A percentile compares a stretch with the other conserved stretches of the same genome.
phyloP scores from a whole-genome alignment of 495 filamentous ascomycete species.

The Penicillium roqueforti region DNA sequence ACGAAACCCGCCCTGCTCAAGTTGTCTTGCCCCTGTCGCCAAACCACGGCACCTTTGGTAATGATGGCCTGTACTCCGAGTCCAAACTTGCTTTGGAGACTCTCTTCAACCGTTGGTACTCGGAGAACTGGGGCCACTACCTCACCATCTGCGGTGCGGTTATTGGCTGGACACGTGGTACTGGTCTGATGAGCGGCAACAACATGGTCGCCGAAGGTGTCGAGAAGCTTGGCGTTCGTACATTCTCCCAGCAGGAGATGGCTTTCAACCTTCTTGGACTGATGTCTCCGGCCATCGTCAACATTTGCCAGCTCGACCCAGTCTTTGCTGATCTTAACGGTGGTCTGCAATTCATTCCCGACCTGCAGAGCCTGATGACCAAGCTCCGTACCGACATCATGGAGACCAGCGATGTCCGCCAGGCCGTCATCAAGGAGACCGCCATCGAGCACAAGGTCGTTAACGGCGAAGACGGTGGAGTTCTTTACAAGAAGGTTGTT shows the following conservation, averaged over 20 bases:
- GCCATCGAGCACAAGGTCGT: slow-evolving; percentile 96
- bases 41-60: slow-evolving; percentile 98
- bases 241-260: slow-evolving; percentile 99
- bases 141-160: slow-evolving; percentile 98
- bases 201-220: slow-evolving; percentile 97
- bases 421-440: slow-evolving; percentile 91
- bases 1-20: slow-evolving; percentile 92
- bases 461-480: slow-evolving; percentile 88
- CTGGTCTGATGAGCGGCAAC: slow-evolving; percentile 96
- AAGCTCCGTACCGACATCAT: slow-evolving; percentile 84
- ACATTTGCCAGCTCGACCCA: slow-evolving; percentile 92
- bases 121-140: slow-evolving; percentile 95
- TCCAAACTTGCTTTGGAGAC: slow-evolving; percentile 97
- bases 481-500: slow-evolving; percentile 87
- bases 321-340: slow-evolving; percentile 97
- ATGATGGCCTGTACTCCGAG: slow-evolving; percentile 96
- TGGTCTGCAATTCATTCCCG: slow-evolving; percentile 93
- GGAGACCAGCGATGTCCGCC: slow-evolving; percentile 90
- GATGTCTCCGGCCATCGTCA: slow-evolving; percentile 90
- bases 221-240: slow-evolving; percentile 92
- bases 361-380: slow-evolving; percentile 92
- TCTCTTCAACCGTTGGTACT: slow-evolving; percentile 97
- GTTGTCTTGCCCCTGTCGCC: slow-evolving; percentile 94
- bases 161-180: slow-evolving; percentile 98
- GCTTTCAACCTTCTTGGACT: slow-evolving; percentile 97